Percentiles rank a stretch among this genome's conserved stretches.
Conservation (phyloP, 129 eudicot genomes). For the Daucus carota region DNA sequence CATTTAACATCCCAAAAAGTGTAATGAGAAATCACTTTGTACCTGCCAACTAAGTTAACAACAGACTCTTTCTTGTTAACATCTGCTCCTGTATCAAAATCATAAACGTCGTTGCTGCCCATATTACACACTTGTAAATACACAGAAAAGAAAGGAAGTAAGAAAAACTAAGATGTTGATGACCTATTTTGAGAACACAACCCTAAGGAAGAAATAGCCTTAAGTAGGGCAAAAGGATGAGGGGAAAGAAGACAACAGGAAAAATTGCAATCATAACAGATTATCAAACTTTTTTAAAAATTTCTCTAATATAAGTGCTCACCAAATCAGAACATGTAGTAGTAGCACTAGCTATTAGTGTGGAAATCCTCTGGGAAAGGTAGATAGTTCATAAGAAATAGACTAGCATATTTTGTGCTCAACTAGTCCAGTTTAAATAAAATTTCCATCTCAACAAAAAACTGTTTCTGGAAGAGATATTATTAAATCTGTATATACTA, state of each 20-base stretch:
- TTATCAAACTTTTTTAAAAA: not conserved
- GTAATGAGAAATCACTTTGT: not conserved
- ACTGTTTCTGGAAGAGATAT: not conserved
- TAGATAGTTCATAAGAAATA: not conserved
- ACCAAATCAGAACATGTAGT: not conserved
- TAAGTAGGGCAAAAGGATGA: not conserved
- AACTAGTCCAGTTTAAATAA: not conserved
- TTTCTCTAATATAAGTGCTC: not conserved
- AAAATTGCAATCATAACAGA: not conserved
- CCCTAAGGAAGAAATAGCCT: not conserved
- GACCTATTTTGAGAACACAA: not conserved
- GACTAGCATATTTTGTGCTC: not conserved
- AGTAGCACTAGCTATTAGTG: not conserved
- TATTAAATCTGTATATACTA: not conserved
- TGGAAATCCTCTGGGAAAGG: not conserved
- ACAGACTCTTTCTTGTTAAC: conserved; percentile 80
- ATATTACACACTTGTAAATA: conserved; percentile 20
- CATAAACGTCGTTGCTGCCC: conserved; percentile 96
- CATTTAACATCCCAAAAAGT: not conserved
- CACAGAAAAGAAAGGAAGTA: not conserved
- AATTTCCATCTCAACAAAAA: not conserved
- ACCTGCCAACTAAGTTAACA: conserved; percentile 82
- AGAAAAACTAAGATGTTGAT: not conserved
- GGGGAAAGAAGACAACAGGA: not conserved
- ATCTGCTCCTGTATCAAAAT: conserved; percentile 96